phyloP scores from a whole-genome alignment of 164 flowering plant species.

The Magnolia kwangsiensis region DNA sequence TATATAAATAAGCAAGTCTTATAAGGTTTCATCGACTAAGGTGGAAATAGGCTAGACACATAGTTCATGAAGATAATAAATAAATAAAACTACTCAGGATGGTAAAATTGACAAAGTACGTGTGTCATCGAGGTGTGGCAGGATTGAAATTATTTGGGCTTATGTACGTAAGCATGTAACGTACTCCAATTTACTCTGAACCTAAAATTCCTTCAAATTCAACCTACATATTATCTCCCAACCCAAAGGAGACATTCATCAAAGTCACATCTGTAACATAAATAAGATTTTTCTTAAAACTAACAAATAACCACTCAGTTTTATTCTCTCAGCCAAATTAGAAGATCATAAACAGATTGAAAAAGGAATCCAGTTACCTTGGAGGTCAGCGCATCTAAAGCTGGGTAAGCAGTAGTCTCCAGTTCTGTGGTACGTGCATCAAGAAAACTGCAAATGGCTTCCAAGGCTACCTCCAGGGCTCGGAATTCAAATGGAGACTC shows the following conservation, averaged over 20 bases:
- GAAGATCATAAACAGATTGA: not conserved
- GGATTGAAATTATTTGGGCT: not conserved
- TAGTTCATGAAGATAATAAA: not conserved
- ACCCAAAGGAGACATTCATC: not conserved
- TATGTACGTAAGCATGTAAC: not conserved
- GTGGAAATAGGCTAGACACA: not conserved
- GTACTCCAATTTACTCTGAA: not conserved
- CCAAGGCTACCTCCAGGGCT: constrained; percentile 90
- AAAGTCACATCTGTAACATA: not conserved
- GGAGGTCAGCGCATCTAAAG: constrained; percentile 88
- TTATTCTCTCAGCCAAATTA: not conserved
- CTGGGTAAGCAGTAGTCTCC: constrained; percentile 91
- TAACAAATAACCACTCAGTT: not conserved
- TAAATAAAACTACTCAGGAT: too few relatives aligned
- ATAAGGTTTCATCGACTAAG: too few relatives aligned
- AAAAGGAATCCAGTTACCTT: constrained; percentile 38
- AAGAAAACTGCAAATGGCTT: constrained; percentile 88
- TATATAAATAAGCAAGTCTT: not conserved
- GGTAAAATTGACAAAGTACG: too few relatives aligned
- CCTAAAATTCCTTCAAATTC: not conserved
- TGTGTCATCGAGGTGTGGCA: not conserved
- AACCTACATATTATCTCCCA: not conserved
- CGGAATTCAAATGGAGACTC: constrained; percentile 97
- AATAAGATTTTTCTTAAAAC: not conserved
- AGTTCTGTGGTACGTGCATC: constrained; percentile 89